Percentiles rank a stretch among this genome's conserved stretches.
Conservation (phyloP, 495 filamentous ascomycete genomes). For the Aspergillus homomorphus region DNA sequence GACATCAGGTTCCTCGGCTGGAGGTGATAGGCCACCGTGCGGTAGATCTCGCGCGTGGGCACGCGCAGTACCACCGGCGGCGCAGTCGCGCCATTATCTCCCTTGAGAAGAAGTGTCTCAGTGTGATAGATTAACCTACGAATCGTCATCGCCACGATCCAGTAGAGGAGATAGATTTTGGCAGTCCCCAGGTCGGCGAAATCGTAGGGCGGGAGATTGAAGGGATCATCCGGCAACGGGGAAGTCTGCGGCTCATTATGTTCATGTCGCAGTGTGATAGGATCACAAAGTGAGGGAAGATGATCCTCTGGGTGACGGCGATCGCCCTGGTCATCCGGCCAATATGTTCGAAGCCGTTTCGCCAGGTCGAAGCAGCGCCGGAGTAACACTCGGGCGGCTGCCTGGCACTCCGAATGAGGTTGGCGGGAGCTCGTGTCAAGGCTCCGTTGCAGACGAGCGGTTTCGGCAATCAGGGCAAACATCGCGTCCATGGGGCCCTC, state of each 20-base stretch:
- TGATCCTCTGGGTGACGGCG: neutral
- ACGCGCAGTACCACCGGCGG: neutral
- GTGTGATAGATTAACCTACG: neutral
- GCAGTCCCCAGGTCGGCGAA: neutral
- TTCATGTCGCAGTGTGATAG: neutral
- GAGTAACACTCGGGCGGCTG: neutral
- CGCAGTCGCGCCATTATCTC: neutral
- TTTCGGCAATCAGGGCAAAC: neutral
- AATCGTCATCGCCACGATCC: neutral
- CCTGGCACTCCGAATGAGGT: neutral
- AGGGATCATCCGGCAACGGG: neutral
- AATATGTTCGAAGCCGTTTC: neutral
- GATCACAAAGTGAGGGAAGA: neutral
- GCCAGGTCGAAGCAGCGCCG: neutral
- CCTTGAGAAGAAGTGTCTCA: neutral
- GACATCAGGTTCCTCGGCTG: neutral
- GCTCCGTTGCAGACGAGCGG: neutral
- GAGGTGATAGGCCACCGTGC: neutral
- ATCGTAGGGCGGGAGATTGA: neutral
- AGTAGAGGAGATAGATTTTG: neutral
- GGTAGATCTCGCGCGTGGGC: neutral
- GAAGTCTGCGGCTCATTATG: neutral
- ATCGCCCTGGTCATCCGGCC: neutral
- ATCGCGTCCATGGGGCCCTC: neutral
- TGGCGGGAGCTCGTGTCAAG: neutral